These are phyloP conservation scores for Colletotrichum truncatum DNA, from an alignment of 2,329 filamentous ascomycete genomes.

Conservation along the genomic window DNA sequence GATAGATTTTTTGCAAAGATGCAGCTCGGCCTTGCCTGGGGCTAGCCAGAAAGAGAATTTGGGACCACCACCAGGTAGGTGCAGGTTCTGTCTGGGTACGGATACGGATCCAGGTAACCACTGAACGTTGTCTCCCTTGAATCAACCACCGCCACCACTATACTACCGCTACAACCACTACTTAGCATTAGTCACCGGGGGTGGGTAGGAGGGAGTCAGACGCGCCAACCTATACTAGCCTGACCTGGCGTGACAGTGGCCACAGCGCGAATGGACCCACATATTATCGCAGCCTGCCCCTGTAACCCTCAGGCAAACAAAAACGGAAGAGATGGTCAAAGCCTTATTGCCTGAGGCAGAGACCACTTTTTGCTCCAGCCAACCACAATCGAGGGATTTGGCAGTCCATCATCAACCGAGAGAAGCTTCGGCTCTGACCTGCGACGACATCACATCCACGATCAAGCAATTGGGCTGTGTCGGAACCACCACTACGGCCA, in stretches of 20 bases:
- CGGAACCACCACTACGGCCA: conserved; percentile 44
- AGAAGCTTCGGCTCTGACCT: conserved; percentile 33
- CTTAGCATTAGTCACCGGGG: too few species aligned
- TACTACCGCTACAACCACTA: too few species aligned
- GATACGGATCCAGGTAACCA: too few species aligned
- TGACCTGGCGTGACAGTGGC: too few species aligned
- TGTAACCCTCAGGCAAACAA: not conserved
- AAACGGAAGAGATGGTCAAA: too few species aligned
- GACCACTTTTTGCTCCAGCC: conserved; percentile 1
- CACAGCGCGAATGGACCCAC: too few species aligned
- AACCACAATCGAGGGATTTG: conserved; percentile 31
- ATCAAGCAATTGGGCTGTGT: conserved; percentile 40
- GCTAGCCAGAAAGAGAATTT: conserved; percentile 25
- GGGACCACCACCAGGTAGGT: not conserved
- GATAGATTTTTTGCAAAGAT: conserved; percentile 31
- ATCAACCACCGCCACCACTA: not conserved
- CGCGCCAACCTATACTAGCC: too few species aligned
- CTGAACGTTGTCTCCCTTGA: too few species aligned
- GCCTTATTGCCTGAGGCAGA: conserved; percentile 46
- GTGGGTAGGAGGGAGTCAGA: too few species aligned
- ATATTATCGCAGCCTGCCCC: not conserved
- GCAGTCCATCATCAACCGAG: conserved; percentile 33
- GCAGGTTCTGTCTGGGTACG: not conserved
- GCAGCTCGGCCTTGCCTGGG: conserved; percentile 28
- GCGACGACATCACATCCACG: conserved; percentile 33